A percentile compares a stretch with the other conserved stretches of the same genome.
Evolutionary conservation across 352 stramenopile genomes (phyloP).

Genomic region (Phytopythium litorale): DNA sequence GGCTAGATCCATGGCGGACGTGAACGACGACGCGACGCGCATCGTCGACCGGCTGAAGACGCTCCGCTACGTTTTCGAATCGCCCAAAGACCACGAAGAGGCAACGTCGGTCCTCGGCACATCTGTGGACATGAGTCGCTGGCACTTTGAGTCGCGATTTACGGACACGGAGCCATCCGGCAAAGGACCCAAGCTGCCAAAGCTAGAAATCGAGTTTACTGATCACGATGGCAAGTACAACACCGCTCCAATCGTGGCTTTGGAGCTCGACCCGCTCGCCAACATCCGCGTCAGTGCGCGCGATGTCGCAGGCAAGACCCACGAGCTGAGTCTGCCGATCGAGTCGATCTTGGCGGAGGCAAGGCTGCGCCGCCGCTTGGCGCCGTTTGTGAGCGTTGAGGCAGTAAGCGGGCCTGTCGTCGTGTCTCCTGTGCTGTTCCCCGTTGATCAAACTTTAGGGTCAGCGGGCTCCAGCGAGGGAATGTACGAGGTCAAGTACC

Average conservation of each 20-base stretch:
- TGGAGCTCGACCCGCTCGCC: slow-evolving; percentile 41
- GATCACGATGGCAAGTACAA: slow-evolving; percentile 18
- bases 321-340: slow-evolving; percentile 47
- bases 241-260: slow-evolving; percentile 21
- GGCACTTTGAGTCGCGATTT: not conserved
- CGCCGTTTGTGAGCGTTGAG: slow-evolving; percentile 26
- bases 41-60: slow-evolving; percentile 24
- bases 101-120: not conserved
- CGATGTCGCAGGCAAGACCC: slow-evolving; percentile 19
- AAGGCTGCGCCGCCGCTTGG: slow-evolving; percentile 32
- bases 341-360: slow-evolving; percentile 39
- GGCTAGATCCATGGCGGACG: slow-evolving; percentile 22
- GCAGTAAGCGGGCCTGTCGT: slow-evolving; percentile 17
- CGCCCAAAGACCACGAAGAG: not conserved
- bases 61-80: slow-evolving; percentile 12
- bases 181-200: not conserved
- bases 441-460: not conserved
- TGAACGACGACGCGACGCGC: slow-evolving; percentile 22
- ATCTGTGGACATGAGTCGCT: not conserved
- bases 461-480: not conserved
- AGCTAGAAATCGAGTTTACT: slow-evolving; percentile 25
- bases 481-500: slow-evolving; percentile 16
- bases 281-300: slow-evolving; percentile 41
- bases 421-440: not conserved
- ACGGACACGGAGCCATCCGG: too few species aligned